A percentile compares a stretch with the other conserved stretches of the same genome.
Evolutionary conservation across 1,139 yeast genomes (phyloP).

Genomic region (Suhomyces panamericanus): DNA sequence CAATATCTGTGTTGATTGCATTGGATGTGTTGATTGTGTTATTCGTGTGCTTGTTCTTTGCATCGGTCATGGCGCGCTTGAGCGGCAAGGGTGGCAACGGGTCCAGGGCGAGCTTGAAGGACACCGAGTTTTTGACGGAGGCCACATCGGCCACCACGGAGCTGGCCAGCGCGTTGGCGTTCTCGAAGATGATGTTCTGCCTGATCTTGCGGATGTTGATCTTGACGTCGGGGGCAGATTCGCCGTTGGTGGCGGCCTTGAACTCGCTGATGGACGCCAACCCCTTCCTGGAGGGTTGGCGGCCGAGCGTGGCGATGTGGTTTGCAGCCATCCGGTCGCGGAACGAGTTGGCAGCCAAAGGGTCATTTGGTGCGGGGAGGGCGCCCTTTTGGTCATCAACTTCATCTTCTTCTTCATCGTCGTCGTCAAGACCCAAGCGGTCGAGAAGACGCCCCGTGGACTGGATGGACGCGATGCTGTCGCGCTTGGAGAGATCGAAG

Average conservation of each 20-base stretch:
- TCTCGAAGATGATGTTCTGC: constrained; percentile 26
- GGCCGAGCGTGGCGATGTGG: constrained; percentile 4
- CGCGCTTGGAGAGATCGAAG: constrained; percentile 22
- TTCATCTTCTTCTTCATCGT: constrained; percentile 3
- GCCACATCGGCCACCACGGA: constrained; percentile 33
- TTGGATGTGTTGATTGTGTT: no score
- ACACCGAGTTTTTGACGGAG: constrained; percentile 8
- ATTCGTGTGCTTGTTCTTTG: no score
- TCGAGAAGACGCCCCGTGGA: constrained; percentile 38
- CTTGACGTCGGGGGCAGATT: constrained; percentile 3
- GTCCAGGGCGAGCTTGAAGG: neutral
- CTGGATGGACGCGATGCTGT: constrained; percentile 31
- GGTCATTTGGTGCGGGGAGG: neutral
- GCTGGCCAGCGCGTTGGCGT: constrained; percentile 28
- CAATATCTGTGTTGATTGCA: no score
- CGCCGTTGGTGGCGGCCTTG: neutral
- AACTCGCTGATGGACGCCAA: constrained; percentile 9
- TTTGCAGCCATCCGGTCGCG: constrained; percentile 2
- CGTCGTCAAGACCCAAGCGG: constrained; percentile 32
- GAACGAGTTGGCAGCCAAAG: neutral
- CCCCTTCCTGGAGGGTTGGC: constrained; percentile 9
- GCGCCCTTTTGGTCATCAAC: no score
- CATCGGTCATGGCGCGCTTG: constrained; percentile 4
- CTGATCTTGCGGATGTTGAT: constrained; percentile 27
- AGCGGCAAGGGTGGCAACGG: constrained; percentile 5